These are phyloP conservation scores for Lenwebbia sp. DNA, from an alignment of 345 rosid genomes.

Conservation along the genomic window DNA sequence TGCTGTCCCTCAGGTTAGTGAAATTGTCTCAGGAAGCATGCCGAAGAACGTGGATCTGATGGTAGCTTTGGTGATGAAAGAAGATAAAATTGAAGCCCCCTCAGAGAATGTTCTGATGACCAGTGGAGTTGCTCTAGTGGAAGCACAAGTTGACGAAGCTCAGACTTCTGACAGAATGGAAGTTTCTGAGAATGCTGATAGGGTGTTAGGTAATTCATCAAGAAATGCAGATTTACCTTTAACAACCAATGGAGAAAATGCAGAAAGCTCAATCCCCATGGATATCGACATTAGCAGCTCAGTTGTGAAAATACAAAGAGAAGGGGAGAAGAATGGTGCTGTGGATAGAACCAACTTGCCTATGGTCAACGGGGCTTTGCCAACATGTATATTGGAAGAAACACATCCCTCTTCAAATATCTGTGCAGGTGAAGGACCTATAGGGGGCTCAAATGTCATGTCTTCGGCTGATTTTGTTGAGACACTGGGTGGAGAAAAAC, in stretches of 20 bases:
- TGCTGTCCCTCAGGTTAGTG: not conserved
- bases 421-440: not conserved
- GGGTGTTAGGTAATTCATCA: not conserved
- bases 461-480: not conserved
- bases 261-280: not conserved
- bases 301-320: not conserved
- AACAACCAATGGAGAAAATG: not conserved
- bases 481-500: not conserved
- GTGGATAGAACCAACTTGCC: not conserved
- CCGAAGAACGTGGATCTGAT: not conserved
- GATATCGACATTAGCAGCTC: not conserved
- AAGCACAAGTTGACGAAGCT: not conserved
- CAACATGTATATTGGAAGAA: not conserved
- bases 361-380: not conserved
- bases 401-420: not conserved
- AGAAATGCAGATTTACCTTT: not conserved
- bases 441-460: not conserved
- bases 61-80: not conserved
- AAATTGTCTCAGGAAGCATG: not conserved
- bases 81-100: not conserved
- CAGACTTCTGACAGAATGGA: not conserved
- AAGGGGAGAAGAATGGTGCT: not conserved
- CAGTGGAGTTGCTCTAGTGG: not conserved
- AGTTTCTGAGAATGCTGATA: not conserved
- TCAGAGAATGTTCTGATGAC: not conserved